Percentiles rank a stretch among this genome's conserved stretches.
Conservation (phyloP, 305 asterid species). For the Solanum hybrid region DNA sequence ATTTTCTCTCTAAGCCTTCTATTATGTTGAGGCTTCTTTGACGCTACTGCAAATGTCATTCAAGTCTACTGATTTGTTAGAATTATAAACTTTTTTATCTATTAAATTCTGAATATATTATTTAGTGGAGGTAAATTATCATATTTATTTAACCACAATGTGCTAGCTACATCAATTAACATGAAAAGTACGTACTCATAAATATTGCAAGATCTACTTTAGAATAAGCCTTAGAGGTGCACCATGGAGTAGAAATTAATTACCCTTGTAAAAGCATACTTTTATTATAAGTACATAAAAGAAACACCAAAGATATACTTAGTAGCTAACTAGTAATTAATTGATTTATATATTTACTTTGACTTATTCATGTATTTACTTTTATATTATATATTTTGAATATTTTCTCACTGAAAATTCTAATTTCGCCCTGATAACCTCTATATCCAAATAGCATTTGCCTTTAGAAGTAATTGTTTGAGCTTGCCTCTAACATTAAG, state of each 20-base stretch:
- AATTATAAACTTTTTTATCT: neutral
- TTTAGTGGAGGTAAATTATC: neutral
- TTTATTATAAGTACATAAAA: neutral
- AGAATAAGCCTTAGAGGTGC: neutral
- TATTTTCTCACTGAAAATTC: neutral
- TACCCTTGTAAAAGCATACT: neutral
- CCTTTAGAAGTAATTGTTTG: slow-evolving; percentile 48
- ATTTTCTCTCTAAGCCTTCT: neutral
- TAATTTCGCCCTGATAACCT: neutral
- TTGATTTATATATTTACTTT: too few relatives aligned
- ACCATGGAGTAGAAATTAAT: neutral
- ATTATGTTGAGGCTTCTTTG: neutral
- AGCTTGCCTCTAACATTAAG: slow-evolving; percentile 49
- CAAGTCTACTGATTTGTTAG: neutral
- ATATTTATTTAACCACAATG: neutral
- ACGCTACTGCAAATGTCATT: neutral
- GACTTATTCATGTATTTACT: neutral
- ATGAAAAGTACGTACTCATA: neutral
- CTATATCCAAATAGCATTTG: slow-evolving; percentile 61
- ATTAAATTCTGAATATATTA: neutral
- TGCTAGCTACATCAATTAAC: neutral
- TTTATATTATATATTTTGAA: neutral
- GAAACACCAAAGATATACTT: neutral
- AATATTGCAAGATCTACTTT: neutral
- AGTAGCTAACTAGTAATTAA: neutral